Conservation (phyloP, 805 yeast species). For the Starmerella bombicola region DNA sequence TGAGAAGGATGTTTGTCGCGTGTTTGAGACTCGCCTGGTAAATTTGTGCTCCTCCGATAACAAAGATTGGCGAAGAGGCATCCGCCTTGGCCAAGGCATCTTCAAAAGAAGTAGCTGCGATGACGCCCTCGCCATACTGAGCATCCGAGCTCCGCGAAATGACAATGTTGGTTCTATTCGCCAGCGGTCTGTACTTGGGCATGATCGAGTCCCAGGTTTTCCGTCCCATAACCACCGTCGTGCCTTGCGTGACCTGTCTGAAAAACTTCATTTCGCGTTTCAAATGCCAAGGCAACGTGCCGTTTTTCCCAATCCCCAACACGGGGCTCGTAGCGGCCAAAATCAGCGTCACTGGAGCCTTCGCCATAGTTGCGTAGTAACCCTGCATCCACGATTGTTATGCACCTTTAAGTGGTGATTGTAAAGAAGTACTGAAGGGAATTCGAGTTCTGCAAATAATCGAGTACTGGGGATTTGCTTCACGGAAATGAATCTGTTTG, state of each 20-base stretch:
- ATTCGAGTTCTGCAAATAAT: too few species aligned
- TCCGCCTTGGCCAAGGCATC: conserved; percentile 31
- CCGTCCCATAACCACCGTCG: conserved; percentile 79
- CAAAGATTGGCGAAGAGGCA: conserved; percentile 44
- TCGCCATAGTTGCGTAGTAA: too few species aligned
- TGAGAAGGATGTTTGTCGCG: conserved; percentile 49
- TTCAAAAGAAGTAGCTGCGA: conserved; percentile 35
- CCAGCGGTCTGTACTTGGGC: conserved; percentile 65
- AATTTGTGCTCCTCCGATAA: conserved; percentile 89
- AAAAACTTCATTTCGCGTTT: conserved; percentile 78
- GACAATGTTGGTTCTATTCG: conserved; percentile 61
- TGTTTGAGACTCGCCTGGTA: conserved; percentile 45
- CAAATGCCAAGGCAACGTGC: conserved; percentile 78
- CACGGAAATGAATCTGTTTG: too few species aligned
- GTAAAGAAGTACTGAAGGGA: too few species aligned
- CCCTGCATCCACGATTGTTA: too few species aligned
- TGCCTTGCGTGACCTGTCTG: conserved; percentile 50
- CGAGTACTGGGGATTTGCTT: too few species aligned
- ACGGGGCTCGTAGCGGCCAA: conserved; percentile 79
- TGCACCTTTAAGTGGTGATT: too few species aligned
- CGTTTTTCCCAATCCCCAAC: conserved; percentile 74
- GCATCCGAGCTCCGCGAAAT: conserved; percentile 40
- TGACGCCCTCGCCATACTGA: conserved; percentile 22
- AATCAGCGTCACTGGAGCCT: conserved; percentile 38
- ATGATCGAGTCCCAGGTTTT: conserved; percentile 96